Evolutionary conservation across 2,329 filamentous ascomycete genomes (phyloP).

Genomic region (Hypoxylon sp.): DNA sequence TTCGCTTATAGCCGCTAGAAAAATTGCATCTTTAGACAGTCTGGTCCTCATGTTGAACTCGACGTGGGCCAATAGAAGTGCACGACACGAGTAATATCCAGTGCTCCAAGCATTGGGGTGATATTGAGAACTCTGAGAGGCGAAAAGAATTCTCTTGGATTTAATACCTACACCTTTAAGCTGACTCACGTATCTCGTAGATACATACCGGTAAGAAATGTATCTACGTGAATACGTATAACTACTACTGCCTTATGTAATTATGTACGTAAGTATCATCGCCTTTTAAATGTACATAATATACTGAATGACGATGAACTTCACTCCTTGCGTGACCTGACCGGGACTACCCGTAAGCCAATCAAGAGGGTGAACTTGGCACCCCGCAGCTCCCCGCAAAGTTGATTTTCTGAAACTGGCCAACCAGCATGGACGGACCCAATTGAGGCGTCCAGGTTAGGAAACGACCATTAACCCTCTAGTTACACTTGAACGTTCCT

Average conservation of each 20-base stretch:
- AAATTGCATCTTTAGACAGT: neutral
- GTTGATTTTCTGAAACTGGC: slow-evolving; percentile 18
- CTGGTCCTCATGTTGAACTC: neutral
- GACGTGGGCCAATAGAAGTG: neutral
- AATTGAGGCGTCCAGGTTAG: slow-evolving; percentile 30
- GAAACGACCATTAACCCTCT: slow-evolving; percentile 24
- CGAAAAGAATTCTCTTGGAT: too few species aligned
- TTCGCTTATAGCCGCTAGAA: neutral
- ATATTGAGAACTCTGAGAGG: too few species aligned
- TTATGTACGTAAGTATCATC: neutral
- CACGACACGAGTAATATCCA: too few species aligned
- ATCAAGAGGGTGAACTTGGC: slow-evolving; percentile 20
- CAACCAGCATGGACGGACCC: slow-evolving; percentile 33
- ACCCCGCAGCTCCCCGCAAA: slow-evolving; percentile 42
- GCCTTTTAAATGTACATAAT: neutral
- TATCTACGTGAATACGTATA: too few species aligned
- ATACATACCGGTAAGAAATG: too few species aligned
- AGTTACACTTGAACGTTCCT: neutral
- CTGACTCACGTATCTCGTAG: too few species aligned
- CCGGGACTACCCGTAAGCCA: slow-evolving; percentile 30
- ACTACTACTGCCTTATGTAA: too few species aligned
- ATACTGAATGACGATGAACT: slow-evolving; percentile 38
- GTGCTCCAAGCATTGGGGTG: too few species aligned
- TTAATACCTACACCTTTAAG: too few species aligned
- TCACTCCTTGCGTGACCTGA: slow-evolving; percentile 1